Conservation (phyloP, 805 yeast species). For the Pichia scutulata region DNA sequence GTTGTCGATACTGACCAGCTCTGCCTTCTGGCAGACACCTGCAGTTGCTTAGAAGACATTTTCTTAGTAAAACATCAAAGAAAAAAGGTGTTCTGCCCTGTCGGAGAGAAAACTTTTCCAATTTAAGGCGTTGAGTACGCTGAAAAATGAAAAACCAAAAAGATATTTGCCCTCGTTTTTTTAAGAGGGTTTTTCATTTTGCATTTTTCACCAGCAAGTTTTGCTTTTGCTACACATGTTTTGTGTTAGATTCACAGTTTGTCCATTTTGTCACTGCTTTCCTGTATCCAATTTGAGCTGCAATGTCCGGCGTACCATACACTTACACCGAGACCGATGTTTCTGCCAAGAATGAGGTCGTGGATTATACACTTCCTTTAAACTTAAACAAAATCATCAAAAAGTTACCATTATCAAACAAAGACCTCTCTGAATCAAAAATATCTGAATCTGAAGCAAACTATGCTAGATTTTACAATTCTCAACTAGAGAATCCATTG, state of each 20-base stretch:
- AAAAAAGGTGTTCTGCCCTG: too few species aligned
- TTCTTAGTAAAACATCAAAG: neutral
- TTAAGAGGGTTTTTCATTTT: neutral
- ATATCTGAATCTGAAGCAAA: neutral
- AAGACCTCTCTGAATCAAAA: neutral
- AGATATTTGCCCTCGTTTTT: neutral
- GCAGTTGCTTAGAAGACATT: neutral
- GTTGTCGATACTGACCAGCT: neutral
- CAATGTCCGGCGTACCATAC: neutral
- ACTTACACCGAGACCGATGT: neutral
- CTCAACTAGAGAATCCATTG: neutral
- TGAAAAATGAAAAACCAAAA: neutral
- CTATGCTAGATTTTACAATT: neutral
- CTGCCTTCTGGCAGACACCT: neutral
- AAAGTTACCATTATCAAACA: neutral
- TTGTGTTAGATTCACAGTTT: too few species aligned
- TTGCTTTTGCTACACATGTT: neutral
- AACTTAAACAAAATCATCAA: slow-evolving; percentile 8
- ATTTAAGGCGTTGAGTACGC: neutral
- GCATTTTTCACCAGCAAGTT: neutral
- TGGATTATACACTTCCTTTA: slow-evolving; percentile 1
- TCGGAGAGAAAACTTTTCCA: neutral
- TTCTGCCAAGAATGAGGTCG: neutral
- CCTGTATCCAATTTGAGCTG: neutral
- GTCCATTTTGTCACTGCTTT: neutral